phyloP scores from a whole-genome alignment of 306 rosid species.

The Medicago arabica region DNA sequence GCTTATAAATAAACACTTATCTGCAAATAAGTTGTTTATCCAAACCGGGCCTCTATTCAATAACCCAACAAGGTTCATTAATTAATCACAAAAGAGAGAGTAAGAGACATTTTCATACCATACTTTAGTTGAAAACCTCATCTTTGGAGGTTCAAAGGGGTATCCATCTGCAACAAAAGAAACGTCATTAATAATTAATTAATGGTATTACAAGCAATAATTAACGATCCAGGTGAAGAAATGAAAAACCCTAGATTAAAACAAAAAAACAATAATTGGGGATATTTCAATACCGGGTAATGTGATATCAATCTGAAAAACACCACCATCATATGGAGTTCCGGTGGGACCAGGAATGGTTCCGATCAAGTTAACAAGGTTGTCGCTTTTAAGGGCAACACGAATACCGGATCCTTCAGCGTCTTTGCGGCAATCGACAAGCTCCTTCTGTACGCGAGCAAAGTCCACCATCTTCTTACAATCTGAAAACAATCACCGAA shows the following conservation, averaged over 20 bases:
- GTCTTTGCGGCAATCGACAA: constrained; percentile 84
- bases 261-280: background rate
- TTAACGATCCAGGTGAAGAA: background rate
- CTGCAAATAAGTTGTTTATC: too few species aligned
- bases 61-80: background rate
- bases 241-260: constrained; percentile 42
- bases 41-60: too few species aligned
- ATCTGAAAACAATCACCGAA: constrained; percentile 29
- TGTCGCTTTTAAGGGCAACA: constrained; percentile 69
- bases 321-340: constrained; percentile 93
- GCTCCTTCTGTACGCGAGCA: constrained; percentile 98
- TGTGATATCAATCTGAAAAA: constrained; percentile 88
- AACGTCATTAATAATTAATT: background rate
- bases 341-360: constrained; percentile 88
- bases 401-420: constrained; percentile 83
- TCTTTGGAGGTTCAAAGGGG: constrained; percentile 98
- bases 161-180: constrained; percentile 76
- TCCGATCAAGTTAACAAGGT: constrained; percentile 67
- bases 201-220: background rate
- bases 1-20: too few species aligned
- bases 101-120: constrained; percentile 56
- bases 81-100: background rate
- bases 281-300: constrained; percentile 61
- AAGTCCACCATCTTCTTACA: constrained; percentile 82
- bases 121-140: constrained; percentile 92